Percentiles rank a stretch among this genome's conserved stretches.
phyloP scores from a whole-genome alignment of 2,329 filamentous ascomycete species.

The Sordariomycetes sp. region DNA sequence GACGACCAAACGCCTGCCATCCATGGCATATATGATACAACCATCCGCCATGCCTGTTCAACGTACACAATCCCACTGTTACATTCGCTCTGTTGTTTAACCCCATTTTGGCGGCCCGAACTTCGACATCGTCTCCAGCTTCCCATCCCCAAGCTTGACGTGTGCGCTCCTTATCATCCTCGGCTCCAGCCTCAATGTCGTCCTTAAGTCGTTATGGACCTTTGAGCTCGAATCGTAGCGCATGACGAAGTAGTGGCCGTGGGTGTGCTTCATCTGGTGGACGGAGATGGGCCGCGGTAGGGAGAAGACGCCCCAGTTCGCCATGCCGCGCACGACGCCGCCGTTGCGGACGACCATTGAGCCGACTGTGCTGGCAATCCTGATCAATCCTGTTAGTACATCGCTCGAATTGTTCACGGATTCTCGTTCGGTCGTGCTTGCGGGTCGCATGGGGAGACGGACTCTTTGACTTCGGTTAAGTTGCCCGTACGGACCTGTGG shows the following conservation, averaged over 20 bases:
- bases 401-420: constrained; percentile 5
- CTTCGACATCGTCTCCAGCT: constrained; percentile 39
- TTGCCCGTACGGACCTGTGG: constrained; percentile 84
- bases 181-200: constrained; percentile 75
- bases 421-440: not conserved
- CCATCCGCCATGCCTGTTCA: no score
- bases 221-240: constrained; percentile 75
- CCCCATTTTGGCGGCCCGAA: constrained; percentile 43
- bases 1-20: no score
- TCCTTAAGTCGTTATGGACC: constrained; percentile 66
- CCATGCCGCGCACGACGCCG: constrained; percentile 84
- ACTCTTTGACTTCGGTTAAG: constrained; percentile 92
- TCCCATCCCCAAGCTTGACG: constrained; percentile 71
- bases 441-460: constrained; percentile 24
- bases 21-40: no score
- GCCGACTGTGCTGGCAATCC: constrained; percentile 81
- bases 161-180: constrained; percentile 80
- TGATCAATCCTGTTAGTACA: constrained; percentile 23
- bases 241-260: constrained; percentile 96
- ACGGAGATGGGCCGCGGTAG: constrained; percentile 72
- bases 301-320: constrained; percentile 90
- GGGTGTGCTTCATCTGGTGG: constrained; percentile 74
- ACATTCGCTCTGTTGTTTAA: no score
- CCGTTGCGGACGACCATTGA: constrained; percentile 71
- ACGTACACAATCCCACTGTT: no score